These are phyloP conservation scores for Chrysoporthe austroafricana DNA, from an alignment of 2,329 filamentous ascomycete genomes.

Conservation along the genomic window DNA sequence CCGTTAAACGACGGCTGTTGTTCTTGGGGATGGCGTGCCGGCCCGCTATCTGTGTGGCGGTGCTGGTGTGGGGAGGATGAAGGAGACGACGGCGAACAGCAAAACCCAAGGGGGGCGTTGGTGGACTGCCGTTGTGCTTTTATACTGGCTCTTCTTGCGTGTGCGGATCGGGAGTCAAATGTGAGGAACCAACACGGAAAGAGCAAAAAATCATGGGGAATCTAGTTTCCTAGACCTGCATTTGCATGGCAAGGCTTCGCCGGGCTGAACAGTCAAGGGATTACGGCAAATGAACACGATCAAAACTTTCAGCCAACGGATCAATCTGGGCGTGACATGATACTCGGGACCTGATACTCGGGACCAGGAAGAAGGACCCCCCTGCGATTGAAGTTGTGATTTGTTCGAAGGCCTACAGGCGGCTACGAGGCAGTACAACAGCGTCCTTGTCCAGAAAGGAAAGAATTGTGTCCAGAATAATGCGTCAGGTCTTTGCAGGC, in stretches of 20 bases:
- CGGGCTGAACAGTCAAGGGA: conserved; percentile 52
- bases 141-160: conserved; percentile 20
- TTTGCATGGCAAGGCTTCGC: conserved; percentile 51
- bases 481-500: too few species aligned
- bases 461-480: background rate
- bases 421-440: too few species aligned
- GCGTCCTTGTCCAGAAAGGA: background rate
- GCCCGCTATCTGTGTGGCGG: conserved; percentile 34
- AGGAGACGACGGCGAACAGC: conserved; percentile 19
- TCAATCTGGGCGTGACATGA: background rate
- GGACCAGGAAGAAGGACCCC: background rate
- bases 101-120: conserved; percentile 25
- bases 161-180: conserved; percentile 37
- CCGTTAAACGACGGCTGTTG: conserved; percentile 68
- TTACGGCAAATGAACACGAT: conserved; percentile 55
- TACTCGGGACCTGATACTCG: background rate
- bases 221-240: conserved; percentile 48
- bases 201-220: conserved; percentile 35
- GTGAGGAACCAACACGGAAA: conserved; percentile 29
- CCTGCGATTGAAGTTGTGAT: background rate
- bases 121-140: conserved; percentile 28
- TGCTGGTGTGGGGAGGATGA: conserved; percentile 30
- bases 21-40: conserved; percentile 26
- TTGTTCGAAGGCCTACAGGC: background rate
- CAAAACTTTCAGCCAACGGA: conserved; percentile 37